Conservation (phyloP, 169 alveolate species). For the Eimeria acervulina region DNA sequence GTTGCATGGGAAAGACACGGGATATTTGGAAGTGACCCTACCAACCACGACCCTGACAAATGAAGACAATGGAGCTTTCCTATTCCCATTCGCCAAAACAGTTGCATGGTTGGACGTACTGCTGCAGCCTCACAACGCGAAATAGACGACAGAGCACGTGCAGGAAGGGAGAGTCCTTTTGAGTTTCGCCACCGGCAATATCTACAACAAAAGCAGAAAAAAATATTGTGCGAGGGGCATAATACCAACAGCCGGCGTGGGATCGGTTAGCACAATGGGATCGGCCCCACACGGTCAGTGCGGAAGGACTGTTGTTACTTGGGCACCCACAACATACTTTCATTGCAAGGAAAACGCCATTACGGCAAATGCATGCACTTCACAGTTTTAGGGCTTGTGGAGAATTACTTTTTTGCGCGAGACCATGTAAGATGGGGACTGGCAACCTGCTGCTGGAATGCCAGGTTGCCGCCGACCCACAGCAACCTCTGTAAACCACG, state of each 20-base stretch:
- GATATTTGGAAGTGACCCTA: background rate
- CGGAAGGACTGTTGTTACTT: background rate
- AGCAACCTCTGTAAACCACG: background rate
- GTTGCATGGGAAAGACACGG: background rate
- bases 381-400: background rate
- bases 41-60: background rate
- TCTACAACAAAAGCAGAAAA: background rate
- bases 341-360: background rate
- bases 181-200: background rate
- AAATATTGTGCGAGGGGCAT: background rate
- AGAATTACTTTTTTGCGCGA: background rate
- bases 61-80: background rate
- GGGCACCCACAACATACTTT: background rate
- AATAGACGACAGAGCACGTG: background rate
- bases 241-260: background rate
- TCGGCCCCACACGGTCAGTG: constrained; percentile 23
- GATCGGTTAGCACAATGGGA: background rate
- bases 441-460: background rate
- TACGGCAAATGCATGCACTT: background rate
- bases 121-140: background rate
- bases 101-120: background rate
- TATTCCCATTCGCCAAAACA: background rate
- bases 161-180: background rate
- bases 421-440: background rate
- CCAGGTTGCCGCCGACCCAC: background rate